Base-by-base conservation (phyloP, 495 filamentous ascomycete species). In the Penicillium taxi region DNA sequence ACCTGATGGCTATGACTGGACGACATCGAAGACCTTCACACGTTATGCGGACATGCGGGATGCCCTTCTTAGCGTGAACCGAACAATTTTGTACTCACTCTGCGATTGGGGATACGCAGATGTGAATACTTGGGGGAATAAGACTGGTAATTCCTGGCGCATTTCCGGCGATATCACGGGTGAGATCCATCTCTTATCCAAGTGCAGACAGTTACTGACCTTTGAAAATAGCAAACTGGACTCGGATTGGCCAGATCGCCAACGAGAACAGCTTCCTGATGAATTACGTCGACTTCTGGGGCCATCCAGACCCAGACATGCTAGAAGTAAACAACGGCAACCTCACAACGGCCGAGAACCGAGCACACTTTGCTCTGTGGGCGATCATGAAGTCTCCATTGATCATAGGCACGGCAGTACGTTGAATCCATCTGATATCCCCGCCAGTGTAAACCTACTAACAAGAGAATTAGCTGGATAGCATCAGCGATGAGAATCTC, bases 291-390 rank as follows among this genome's bases (percentile, higher is more conserved):
- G 54, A 69, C 17, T 77, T 75, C 56, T 74, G 64, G 56, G 73
- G 68, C 20, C 63, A 68, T 35, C 72, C 74, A 5, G 80, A 84
- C 43, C 56, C 71, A 4, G 81, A 85, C 47, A 82, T 82, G 80
- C 5, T 28, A 6, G 81, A 84, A 44, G 66, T 84, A 20, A 79
- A 80, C 6, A 82, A 81, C 44, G 74, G 70, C 5, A 59, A 64
- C 4, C 56, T 83, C 28, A 77, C 67, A 3, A 39, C 65, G 2
- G 63, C 52, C 2, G 68, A 73, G 46, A 66, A 64, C 3, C 52
- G 66, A 17, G 64, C 69, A 0, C 69, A 72, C 36, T 73, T 72
- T 50, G 64, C 64, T 9, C 47, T 80, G 0, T 80, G 75, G 76
- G 74, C 73, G 0, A 57, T 59, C 2, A 70, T 79, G 69, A 79